Percentiles rank a stretch among this genome's conserved stretches.
phyloP scores from a whole-genome alignment of 2,329 filamentous ascomycete genomes.

The Cercospora nicotianae region DNA sequence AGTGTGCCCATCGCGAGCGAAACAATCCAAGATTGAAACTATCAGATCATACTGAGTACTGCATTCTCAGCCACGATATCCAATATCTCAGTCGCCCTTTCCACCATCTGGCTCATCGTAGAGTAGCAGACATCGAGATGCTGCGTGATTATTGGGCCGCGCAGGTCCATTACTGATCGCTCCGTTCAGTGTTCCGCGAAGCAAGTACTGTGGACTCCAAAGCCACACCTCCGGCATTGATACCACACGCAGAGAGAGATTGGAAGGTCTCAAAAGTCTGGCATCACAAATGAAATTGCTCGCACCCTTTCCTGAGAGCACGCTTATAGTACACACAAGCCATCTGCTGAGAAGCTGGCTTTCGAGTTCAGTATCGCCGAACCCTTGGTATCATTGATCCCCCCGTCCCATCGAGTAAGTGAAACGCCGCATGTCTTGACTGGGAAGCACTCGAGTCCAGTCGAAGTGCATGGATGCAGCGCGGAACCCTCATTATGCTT shows the following conservation, averaged over 20 bases:
- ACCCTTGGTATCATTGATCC: conserved; percentile 27
- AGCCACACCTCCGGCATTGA: background rate
- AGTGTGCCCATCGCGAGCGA: background rate
- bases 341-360: conserved; percentile 24
- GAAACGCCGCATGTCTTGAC: conserved; percentile 21
- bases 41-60: background rate
- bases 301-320: conserved; percentile 10
- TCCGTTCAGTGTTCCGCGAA: background rate
- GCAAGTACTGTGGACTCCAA: background rate
- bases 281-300: conserved; percentile 11
- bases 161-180: background rate
- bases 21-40: background rate
- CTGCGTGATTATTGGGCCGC: background rate
- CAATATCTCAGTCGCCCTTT: background rate
- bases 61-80: background rate
- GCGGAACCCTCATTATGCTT: background rate
- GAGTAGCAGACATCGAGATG: background rate
- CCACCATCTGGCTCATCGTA: background rate
- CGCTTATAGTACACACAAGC: conserved; percentile 26
- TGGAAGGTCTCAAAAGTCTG: background rate
- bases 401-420: conserved; percentile 23
- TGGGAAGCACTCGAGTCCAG: conserved; percentile 6
- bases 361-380: conserved; percentile 17
- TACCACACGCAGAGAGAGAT: background rate
- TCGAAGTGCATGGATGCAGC: conserved; percentile 1